phyloP scores from a whole-genome alignment of 768 basidiomycete species.

The Boletus rufocinnamomeus region DNA sequence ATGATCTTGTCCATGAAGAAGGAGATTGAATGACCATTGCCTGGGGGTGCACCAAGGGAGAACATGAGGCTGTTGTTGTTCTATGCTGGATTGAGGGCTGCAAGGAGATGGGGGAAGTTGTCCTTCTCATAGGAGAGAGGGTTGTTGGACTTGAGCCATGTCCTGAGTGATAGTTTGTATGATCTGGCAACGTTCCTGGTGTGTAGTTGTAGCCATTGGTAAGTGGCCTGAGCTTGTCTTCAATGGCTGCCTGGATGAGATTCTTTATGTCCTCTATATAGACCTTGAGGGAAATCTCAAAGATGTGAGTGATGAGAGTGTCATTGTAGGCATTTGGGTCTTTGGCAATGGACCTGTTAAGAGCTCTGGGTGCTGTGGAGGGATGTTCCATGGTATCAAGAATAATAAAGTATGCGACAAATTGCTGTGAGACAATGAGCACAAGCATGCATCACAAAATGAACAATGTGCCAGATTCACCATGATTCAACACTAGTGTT shows the following conservation, averaged over 20 bases:
- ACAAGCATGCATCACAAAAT: too few relatives aligned
- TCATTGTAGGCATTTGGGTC: too few relatives aligned
- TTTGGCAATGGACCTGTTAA: too few relatives aligned
- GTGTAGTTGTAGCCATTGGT: accelerated
- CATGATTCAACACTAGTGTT: too few relatives aligned
- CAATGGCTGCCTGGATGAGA: neutral
- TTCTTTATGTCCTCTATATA: neutral
- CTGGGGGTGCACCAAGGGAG: neutral
- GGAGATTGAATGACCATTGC: neutral
- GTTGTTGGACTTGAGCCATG: neutral
- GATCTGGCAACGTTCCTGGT: neutral
- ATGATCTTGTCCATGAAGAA: neutral
- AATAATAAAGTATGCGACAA: too few relatives aligned
- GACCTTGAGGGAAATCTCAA: neutral
- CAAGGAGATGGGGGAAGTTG: neutral
- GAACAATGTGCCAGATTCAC: too few relatives aligned
- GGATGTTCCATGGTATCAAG: neutral
- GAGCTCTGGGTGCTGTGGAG: too few relatives aligned
- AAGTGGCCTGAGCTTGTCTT: neutral
- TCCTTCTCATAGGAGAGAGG: neutral
- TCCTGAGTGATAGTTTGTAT: neutral
- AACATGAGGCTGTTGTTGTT: neutral
- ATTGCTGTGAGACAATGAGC: too few relatives aligned
- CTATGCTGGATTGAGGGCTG: neutral
- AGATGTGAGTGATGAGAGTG: neutral